Evolutionary conservation across 2,329 filamentous ascomycete genomes (phyloP), one percentile per base, ranked within the genome.

Genomic region (Fusarium abutilonis): DNA sequence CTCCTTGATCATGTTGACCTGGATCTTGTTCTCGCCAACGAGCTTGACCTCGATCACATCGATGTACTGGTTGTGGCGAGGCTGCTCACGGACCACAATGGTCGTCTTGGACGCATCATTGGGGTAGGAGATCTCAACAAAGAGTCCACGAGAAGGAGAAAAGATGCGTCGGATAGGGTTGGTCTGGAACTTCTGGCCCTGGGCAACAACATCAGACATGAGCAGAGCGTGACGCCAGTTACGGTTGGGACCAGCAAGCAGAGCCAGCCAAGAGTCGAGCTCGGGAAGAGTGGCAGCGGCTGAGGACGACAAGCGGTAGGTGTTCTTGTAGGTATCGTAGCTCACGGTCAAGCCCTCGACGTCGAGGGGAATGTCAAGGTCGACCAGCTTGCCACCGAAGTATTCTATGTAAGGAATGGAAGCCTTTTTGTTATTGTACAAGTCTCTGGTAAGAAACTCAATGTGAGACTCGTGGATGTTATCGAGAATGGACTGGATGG

Each of bases 221-320:
- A 99, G 94, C 57, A 99, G 87, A 26, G 95, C 95, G 73, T 97
- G 92, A 56, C 94, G 88, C 95, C 95, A 99, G 45, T 91, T 97
- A 72, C 93, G 91, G 58, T 84, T 88, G 44, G 87, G 85, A 15
- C 95, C 95, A 36, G 94, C 95, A 48, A 99, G 84, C 14, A 98
- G 86, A 52, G 92, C 85, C 68, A 97, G 80, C 95, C 95, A 99
- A 15, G 89, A 86, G 52, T 97, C 91, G 10, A 89, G 76, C 17
- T 90, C 86, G 7, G 95, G 95, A 56, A 99, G 82, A 38, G 87
- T 83, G 4, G 88, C 86, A 44, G 88, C 87, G 1, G 93, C 84
- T 5, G 90, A 88, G 13, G 87, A 86, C 1, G 93, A 92, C 31
- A 99, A 80, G 46, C 93, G 89, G 79, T 96, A 97, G 17, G 88